Base-by-base conservation (phyloP, 169 alveolate species). In the Plasmodium vivax region DNA sequence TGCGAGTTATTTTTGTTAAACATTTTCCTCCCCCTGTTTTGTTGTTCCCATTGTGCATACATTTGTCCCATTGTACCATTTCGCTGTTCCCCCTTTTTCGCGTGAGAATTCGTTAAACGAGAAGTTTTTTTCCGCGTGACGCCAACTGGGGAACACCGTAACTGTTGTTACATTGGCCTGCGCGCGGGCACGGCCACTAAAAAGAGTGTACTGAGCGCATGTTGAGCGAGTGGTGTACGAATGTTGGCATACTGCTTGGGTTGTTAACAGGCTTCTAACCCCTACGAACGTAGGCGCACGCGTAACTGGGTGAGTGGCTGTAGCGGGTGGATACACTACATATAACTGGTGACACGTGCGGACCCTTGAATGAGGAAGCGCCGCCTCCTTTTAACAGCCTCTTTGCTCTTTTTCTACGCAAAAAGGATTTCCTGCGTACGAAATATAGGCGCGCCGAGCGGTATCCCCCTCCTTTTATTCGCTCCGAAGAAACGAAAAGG, bases 331-430 rank as follows among this genome's bases (percentile, higher is more conserved):
- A 68, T 30, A 68, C 38, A 68, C 27, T 23, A 23, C 27, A 23
- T 23, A 23, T 19, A 68, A 23, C 43, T 19, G 43, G 38, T 30
- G 38, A 68, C 38, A 68, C 38, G 14, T 3, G 77, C 77, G 32
- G 38, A 27, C 30, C 54, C 41, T 54, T 83, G 91, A 83, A 83
- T 83, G 91, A 58, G 91, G 19, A 83, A 32, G 38, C 41, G 27
- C 7, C 58, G 41, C 19, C 82, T 83, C 41, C 38, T 83, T 54
- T 58, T 83, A 32, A 32, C 16, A 83, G 79, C 80, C 38, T 83
- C 56, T 32, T 54, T 83, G 36, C 5, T 45, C 7, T 43, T 83
- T 16, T 56, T 51, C 43, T 56, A 30, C 54, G 30, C 36, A 41
- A 58, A 58, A 83, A 14, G 73, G 38, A 32, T 34, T 27, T 30